Evolutionary conservation across 2,329 filamentous ascomycete genomes (phyloP).

Genomic region (Hymenoscyphus linearis): DNA sequence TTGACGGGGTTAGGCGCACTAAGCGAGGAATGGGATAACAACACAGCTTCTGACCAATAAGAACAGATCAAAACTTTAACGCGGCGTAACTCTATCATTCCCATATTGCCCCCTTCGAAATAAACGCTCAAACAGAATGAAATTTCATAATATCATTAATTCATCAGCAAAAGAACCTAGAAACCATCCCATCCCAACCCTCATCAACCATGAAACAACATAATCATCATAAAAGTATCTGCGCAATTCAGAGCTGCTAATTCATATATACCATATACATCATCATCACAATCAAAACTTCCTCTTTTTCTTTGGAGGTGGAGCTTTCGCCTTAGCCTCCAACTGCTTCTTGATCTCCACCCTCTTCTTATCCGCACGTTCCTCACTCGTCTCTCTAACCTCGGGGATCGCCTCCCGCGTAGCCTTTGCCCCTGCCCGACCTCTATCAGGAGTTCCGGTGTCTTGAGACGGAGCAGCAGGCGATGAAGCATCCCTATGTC

Average conservation of each 20-base stretch:
- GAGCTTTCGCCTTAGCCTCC: constrained; percentile 30
- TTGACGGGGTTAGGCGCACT: no score
- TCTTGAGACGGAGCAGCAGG: neutral
- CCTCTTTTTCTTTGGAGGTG: constrained; percentile 32
- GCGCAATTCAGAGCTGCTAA: neutral
- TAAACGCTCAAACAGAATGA: no score
- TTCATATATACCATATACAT: neutral
- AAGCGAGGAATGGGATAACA: no score
- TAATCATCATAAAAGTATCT: neutral
- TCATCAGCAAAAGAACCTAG: no score
- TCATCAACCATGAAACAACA: neutral
- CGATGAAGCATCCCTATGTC: constrained; percentile 1
- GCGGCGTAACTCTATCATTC: no score
- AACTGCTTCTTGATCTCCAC: constrained; percentile 27
- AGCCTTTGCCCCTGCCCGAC: constrained; percentile 15
- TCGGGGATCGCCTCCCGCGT: constrained; percentile 16
- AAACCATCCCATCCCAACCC: neutral
- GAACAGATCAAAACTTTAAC: no score
- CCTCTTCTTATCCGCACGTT: constrained; percentile 30
- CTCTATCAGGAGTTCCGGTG: neutral
- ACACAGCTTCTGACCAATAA: no score
- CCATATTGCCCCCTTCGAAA: no score
- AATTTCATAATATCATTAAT: no score
- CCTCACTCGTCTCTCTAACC: constrained; percentile 27
- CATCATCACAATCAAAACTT: constrained; percentile 27